Evolutionary conservation across 257 asterid genomes (phyloP).

Genomic region (Capsicum pubescens): DNA sequence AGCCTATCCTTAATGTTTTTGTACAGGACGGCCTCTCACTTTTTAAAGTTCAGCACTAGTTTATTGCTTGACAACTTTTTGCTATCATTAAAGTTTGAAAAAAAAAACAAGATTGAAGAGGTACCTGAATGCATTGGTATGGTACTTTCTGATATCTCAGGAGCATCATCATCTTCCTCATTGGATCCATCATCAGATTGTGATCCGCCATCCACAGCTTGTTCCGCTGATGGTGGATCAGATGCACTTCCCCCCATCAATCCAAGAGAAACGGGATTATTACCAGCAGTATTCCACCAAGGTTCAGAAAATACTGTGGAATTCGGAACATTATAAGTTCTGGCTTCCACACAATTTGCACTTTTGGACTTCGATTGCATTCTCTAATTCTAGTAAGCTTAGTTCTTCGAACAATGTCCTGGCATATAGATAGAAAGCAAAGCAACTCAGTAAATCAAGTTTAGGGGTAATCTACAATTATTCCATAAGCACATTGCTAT

Average conservation of each 20-base stretch:
- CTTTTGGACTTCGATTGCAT: constrained; percentile 64
- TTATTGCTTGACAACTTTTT: not conserved
- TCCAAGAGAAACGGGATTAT: constrained; percentile 48
- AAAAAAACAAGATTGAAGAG: constrained; percentile 13
- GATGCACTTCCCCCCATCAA: constrained; percentile 58
- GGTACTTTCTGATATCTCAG: constrained; percentile 52
- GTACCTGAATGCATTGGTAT: constrained; percentile 54
- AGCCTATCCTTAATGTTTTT: not conserved
- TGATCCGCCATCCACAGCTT: constrained; percentile 66
- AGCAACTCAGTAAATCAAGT: not conserved
- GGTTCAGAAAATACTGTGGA: constrained; percentile 48
- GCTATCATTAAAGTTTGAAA: not conserved
- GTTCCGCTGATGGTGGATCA: constrained; percentile 72
- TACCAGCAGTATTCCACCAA: constrained; percentile 59
- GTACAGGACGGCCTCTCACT: not conserved
- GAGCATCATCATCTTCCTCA: constrained; percentile 60
- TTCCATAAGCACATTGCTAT: not conserved
- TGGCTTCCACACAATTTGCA: constrained; percentile 49
- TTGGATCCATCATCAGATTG: constrained; percentile 66
- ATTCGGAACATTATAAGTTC: constrained; percentile 42
- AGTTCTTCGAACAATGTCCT: not conserved
- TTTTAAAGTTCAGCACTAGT: not conserved
- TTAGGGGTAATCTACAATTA: not conserved
- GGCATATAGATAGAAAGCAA: not conserved
- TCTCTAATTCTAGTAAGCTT: not conserved